These are phyloP conservation scores for Oldenlandia corymbosa DNA, from an alignment of 257 asterid genomes.

Conservation along the genomic window DNA sequence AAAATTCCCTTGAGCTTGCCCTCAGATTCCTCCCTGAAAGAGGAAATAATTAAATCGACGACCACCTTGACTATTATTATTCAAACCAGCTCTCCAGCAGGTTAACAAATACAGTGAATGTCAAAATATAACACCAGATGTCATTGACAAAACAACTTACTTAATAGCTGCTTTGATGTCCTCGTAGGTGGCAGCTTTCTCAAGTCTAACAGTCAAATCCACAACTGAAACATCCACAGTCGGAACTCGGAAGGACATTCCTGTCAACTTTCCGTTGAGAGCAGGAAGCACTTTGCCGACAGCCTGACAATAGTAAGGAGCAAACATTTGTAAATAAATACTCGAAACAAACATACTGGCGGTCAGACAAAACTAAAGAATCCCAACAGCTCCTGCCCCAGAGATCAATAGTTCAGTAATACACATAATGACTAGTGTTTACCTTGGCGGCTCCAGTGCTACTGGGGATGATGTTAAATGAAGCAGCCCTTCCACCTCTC, in stretches of 20 bases:
- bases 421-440: neutral
- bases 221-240: slow-evolving; percentile 78
- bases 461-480: slow-evolving; percentile 80
- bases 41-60: neutral
- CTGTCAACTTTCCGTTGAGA: slow-evolving; percentile 71
- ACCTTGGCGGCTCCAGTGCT: slow-evolving; percentile 90
- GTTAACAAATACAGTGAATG: too few relatives aligned
- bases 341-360: neutral
- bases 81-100: too few relatives aligned
- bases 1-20: slow-evolving; percentile 68
- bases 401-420: too few relatives aligned
- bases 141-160: slow-evolving; percentile 25
- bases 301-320: slow-evolving; percentile 39
- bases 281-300: slow-evolving; percentile 82
- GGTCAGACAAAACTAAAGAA: too few relatives aligned
- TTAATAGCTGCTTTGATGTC: slow-evolving; percentile 66
- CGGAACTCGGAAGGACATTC: slow-evolving; percentile 83
- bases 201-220: slow-evolving; percentile 66
- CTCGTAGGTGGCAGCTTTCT: slow-evolving; percentile 63
- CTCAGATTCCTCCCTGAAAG: slow-evolving; percentile 65
- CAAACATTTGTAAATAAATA: slow-evolving; percentile 15
- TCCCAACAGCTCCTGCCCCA: too few relatives aligned
- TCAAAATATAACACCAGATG: too few relatives aligned
- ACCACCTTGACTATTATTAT: too few relatives aligned
- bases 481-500: slow-evolving; percentile 92